Evolutionary conservation across 75 land plant species (phyloP).

Genomic region (Picea sitchensis): DNA sequence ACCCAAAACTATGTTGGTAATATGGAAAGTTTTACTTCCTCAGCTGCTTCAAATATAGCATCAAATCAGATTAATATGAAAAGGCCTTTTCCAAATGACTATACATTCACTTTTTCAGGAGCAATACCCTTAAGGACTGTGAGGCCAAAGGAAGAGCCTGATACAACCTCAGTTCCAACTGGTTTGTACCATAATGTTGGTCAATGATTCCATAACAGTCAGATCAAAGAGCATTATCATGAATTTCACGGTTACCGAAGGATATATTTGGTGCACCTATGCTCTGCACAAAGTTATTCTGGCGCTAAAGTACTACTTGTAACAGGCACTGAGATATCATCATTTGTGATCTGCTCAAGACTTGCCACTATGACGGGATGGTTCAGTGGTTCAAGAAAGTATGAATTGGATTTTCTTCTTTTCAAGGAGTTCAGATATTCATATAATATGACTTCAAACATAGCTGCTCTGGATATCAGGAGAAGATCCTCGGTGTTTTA

Average conservation of each 20-base stretch:
- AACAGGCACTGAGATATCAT: neutral
- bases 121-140: neutral
- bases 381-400: neutral
- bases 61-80: neutral
- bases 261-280: slow-evolving; percentile 3
- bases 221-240: neutral
- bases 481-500: neutral
- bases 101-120: slow-evolving; percentile 8
- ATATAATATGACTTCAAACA: neutral
- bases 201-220: neutral
- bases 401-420: neutral
- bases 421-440: neutral
- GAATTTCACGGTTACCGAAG: neutral
- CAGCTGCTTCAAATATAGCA: neutral
- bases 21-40: neutral
- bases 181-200: neutral
- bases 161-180: neutral
- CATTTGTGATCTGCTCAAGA: neutral
- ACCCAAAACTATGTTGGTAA: neutral
- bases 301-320: neutral
- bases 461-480: neutral
- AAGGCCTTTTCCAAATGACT: slow-evolving; percentile 5
- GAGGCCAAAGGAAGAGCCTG: slow-evolving; percentile 9
- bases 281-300: neutral
- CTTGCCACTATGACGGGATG: neutral